Evolutionary conservation across 139 green algal genomes (phyloP).

Genomic region (Chlamydomonas schloesseri): DNA sequence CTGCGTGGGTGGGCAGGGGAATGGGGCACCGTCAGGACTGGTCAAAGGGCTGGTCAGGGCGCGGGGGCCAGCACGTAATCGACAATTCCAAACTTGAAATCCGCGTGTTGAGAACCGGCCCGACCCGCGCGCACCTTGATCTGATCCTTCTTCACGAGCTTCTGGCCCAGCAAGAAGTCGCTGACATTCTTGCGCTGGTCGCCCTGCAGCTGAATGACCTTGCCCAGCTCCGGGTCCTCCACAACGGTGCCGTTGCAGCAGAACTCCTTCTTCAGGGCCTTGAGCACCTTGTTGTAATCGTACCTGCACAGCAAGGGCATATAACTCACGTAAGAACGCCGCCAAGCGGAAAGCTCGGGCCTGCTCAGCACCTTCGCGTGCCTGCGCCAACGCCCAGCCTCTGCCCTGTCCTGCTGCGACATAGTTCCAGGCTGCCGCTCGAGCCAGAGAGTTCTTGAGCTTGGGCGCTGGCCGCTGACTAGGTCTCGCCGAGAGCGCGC

Average conservation of each 20-base stretch:
- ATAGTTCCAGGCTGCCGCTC: too few relatives aligned
- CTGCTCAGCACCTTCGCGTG: too few relatives aligned
- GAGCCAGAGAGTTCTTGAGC: not conserved
- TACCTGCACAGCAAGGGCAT: conserved; percentile 57
- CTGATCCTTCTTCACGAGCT: conserved; percentile 97
- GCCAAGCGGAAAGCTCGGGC: too few relatives aligned
- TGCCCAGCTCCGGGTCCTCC: conserved; percentile 94
- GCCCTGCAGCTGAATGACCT: conserved; percentile 98
- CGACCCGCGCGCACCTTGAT: conserved; percentile 87
- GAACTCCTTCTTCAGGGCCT: conserved; percentile 99
- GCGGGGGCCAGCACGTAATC: too few relatives aligned
- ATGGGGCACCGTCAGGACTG: too few relatives aligned
- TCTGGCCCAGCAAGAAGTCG: conserved; percentile 90
- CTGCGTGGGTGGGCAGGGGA: not conserved
- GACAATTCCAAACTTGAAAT: too few relatives aligned
- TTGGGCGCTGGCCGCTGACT: not conserved
- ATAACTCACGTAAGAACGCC: too few relatives aligned
- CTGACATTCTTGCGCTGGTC: conserved; percentile 99
- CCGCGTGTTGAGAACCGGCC: too few relatives aligned
- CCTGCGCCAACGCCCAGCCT: too few relatives aligned
- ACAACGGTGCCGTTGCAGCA: conserved; percentile 99
- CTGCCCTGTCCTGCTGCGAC: too few relatives aligned
- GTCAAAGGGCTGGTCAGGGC: too few relatives aligned
- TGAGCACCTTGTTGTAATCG: conserved; percentile 99
- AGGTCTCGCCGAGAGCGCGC: not conserved